These are phyloP conservation scores for Plasmodium berghei DNA, from an alignment of 169 alveolate genomes.

Conservation along the genomic window DNA sequence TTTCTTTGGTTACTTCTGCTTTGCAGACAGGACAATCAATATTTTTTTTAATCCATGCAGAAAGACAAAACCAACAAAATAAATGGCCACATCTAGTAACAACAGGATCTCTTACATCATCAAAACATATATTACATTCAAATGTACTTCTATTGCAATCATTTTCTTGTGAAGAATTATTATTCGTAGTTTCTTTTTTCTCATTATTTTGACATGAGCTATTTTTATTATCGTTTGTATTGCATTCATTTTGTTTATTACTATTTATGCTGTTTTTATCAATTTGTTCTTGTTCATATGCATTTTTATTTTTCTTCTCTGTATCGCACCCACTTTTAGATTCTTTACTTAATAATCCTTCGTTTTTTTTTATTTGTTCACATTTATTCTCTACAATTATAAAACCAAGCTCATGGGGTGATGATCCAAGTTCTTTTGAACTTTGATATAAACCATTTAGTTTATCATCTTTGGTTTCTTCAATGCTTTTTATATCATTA, in stretches of 20 bases:
- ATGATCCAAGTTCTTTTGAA: too few relatives aligned
- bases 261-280: neutral
- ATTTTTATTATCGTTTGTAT: neutral
- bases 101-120: constrained; percentile 97
- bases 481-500: too few relatives aligned
- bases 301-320: too few relatives aligned
- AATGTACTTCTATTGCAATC: constrained; percentile 81
- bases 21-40: constrained; percentile 96
- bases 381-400: too few relatives aligned
- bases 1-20: constrained; percentile 93
- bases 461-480: too few relatives aligned
- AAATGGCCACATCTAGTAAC: constrained; percentile 98
- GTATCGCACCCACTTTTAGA: too few relatives aligned
- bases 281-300: neutral
- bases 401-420: too few relatives aligned
- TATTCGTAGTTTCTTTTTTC: neutral
- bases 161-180: constrained; percentile 37
- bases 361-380: too few relatives aligned
- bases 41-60: constrained; percentile 93
- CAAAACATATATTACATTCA: constrained; percentile 98
- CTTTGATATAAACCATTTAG: too few relatives aligned
- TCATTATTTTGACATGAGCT: constrained; percentile 5
- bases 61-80: constrained; percentile 95
- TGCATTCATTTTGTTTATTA: neutral
- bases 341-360: too few relatives aligned